These are phyloP conservation scores for Aspergillus felis DNA, from an alignment of 2,329 filamentous ascomycete species.

Conservation along the genomic window DNA sequence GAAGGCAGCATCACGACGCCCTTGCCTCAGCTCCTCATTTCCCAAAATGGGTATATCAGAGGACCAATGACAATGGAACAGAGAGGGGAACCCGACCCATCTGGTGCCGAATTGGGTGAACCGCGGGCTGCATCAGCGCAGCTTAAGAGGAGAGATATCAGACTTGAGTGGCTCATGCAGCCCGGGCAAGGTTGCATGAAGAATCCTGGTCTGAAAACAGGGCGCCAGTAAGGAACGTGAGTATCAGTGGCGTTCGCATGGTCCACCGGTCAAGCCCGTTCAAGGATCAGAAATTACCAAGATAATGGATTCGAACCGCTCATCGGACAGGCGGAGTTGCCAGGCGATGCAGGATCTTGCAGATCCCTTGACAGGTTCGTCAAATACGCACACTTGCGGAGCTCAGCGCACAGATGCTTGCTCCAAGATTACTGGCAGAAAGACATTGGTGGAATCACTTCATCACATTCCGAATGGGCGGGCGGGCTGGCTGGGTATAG, in stretches of 20 bases:
- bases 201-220: conserved; percentile 8
- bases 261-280: conserved; percentile 9
- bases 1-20: conserved; percentile 7
- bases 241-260: conserved; percentile 13
- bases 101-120: conserved; percentile 7
- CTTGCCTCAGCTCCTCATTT: conserved; percentile 11
- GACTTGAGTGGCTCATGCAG: conserved; percentile 10
- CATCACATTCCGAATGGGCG: background rate
- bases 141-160: conserved; percentile 6
- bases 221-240: conserved; percentile 10
- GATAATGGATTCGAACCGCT: background rate
- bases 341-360: background rate
- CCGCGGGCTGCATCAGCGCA: conserved; percentile 8
- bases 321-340: background rate
- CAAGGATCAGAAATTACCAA: background rate
- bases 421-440: background rate
- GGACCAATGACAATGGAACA: conserved; percentile 11
- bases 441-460: background rate
- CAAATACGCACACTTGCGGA: background rate
- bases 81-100: conserved; percentile 9
- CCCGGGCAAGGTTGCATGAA: conserved; percentile 9
- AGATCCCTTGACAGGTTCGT: background rate
- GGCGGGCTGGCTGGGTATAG: background rate
- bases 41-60: conserved; percentile 12
- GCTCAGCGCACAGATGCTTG: background rate